These are phyloP conservation scores for Gilbertella persicaria DNA, from an alignment of 371 early-diverging fungal species.

Conservation along the genomic window DNA sequence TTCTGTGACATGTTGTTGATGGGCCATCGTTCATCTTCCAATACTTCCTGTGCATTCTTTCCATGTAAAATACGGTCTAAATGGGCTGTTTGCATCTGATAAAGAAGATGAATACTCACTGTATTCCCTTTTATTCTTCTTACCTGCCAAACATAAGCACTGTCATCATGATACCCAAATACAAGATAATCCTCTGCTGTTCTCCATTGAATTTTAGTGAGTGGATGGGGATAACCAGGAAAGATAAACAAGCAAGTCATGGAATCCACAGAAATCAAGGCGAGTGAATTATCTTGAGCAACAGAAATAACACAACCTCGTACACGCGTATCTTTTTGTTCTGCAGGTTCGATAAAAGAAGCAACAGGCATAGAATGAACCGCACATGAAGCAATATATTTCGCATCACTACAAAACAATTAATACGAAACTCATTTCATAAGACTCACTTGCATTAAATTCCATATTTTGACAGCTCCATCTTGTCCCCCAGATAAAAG, in stretches of 20 bases:
- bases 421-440: neutral
- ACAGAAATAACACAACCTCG: constrained; percentile 67
- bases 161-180: constrained; percentile 65
- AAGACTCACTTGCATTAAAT: constrained; percentile 58
- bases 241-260: constrained; percentile 67
- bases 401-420: constrained; percentile 48
- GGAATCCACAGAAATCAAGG: constrained; percentile 75
- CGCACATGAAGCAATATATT: constrained; percentile 67
- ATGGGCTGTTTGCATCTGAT: constrained; percentile 74
- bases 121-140: neutral
- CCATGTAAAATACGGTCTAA: constrained; percentile 70
- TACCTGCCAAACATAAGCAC: constrained; percentile 81
- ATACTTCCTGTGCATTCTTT: constrained; percentile 53
- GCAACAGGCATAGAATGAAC: constrained; percentile 62
- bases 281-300: constrained; percentile 68
- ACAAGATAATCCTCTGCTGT: constrained; percentile 68
- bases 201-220: constrained; percentile 70
- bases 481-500: constrained; percentile 67
- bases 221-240: constrained; percentile 57
- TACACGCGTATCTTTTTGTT: constrained; percentile 57
- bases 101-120: neutral
- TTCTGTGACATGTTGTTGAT: constrained; percentile 36
- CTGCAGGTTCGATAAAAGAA: constrained; percentile 64
- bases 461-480: constrained; percentile 78
- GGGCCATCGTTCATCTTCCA: constrained; percentile 62